phyloP scores from a whole-genome alignment of 2,329 filamentous ascomycete species.

The Alternaria novae-zelandiae region DNA sequence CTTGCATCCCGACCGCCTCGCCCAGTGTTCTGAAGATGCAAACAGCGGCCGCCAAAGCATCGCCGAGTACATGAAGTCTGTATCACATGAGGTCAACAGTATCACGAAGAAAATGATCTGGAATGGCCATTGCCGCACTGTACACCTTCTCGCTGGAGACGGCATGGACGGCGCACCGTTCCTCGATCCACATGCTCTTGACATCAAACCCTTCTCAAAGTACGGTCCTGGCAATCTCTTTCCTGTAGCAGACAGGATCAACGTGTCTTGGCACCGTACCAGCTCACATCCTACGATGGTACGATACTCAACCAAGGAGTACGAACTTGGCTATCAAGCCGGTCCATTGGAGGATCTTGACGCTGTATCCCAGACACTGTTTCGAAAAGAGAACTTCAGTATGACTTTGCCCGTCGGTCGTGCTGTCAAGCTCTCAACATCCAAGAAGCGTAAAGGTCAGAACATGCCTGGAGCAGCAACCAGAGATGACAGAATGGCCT shows the following conservation, averaged over 20 bases:
- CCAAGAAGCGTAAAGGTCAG: conserved; percentile 9
- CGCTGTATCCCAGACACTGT: conserved; percentile 16
- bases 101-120: conserved; percentile 32
- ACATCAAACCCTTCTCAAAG: conserved; percentile 15
- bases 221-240: conserved; percentile 18
- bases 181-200: conserved; percentile 22
- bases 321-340: conserved; percentile 15
- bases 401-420: conserved; percentile 12
- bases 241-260: conserved; percentile 17
- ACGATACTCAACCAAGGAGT: conserved; percentile 23
- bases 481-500: neutral
- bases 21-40: conserved; percentile 10
- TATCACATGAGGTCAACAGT: conserved; percentile 21
- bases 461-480: conserved; percentile 3
- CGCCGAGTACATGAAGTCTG: conserved; percentile 20
- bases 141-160: conserved; percentile 27
- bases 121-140: conserved; percentile 26
- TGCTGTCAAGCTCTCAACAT: conserved; percentile 6
- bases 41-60: neutral
- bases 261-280: conserved; percentile 29
- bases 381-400: neutral
- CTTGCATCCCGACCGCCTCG: conserved; percentile 22
- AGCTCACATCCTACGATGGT: conserved; percentile 23
- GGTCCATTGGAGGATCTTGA: conserved; percentile 29
- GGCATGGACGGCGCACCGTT: conserved; percentile 23